Evolutionary conservation across 306 rosid species (phyloP).

Genomic region (Nissolia schottii): DNA sequence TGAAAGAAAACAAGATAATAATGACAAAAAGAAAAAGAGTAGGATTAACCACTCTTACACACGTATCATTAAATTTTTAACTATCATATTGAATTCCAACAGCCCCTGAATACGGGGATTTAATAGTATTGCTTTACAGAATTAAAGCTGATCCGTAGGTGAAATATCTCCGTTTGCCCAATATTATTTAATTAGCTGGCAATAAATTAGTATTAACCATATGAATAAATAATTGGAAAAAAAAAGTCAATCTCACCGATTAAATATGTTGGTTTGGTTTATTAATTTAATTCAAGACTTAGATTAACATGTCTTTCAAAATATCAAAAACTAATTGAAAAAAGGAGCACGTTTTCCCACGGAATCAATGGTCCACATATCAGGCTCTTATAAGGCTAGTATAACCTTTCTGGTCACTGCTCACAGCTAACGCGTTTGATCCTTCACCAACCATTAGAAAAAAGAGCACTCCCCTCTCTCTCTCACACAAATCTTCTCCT

Average conservation of each 20-base stretch:
- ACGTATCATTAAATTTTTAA: background rate
- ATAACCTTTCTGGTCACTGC: conserved; percentile 15
- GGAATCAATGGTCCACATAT: conserved; percentile 21
- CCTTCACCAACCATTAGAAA: conserved; percentile 34
- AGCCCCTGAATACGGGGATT: too few relatives aligned
- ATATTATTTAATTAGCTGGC: too few relatives aligned
- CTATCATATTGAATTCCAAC: too few relatives aligned
- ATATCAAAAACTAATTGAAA: too few relatives aligned
- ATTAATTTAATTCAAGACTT: too few relatives aligned
- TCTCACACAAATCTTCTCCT: background rate
- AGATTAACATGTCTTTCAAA: too few relatives aligned
- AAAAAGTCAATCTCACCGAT: too few relatives aligned
- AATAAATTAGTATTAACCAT: too few relatives aligned
- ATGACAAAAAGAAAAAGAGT: too few relatives aligned
- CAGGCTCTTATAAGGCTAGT: background rate
- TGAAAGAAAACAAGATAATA: too few relatives aligned
- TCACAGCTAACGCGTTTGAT: conserved; percentile 44
- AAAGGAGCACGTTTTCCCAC: background rate
- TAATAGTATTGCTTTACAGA: background rate
- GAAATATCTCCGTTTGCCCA: background rate
- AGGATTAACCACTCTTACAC: background rate
- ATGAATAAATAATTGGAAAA: too few relatives aligned
- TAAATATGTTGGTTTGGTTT: too few relatives aligned
- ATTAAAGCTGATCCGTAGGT: background rate
- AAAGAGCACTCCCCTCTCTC: background rate